Percentiles rank a stretch among this genome's conserved stretches.
phyloP scores from a whole-genome alignment of 2,329 filamentous ascomycete species.

The Colletotrichum destructivum region DNA sequence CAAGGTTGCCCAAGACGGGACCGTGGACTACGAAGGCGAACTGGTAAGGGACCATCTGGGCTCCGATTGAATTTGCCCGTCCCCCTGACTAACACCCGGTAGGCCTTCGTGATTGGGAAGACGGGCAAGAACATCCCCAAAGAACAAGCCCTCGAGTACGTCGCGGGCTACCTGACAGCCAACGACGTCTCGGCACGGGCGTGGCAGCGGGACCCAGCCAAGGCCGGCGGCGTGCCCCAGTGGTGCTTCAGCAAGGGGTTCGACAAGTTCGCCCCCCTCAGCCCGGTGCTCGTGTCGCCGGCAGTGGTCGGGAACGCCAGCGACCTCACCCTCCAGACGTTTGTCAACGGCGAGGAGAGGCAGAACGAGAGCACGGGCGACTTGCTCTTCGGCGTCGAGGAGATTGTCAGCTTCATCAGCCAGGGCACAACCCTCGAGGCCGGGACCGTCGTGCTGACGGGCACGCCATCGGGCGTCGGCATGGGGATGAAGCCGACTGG shows the following conservation, averaged over 20 bases:
- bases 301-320: conserved; percentile 49
- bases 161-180: conserved; percentile 62
- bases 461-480: conserved; percentile 64
- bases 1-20: conserved; percentile 61
- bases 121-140: conserved; percentile 66
- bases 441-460: conserved; percentile 66
- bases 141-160: conserved; percentile 59
- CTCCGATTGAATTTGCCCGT: too few species aligned
- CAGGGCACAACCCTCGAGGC: conserved; percentile 65
- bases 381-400: conserved; percentile 65
- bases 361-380: conserved; percentile 64
- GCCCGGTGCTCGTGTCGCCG: conserved; percentile 60
- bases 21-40: conserved; percentile 67
- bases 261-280: conserved; percentile 70
- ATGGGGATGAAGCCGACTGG: conserved; percentile 61
- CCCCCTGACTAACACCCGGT: background rate
- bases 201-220: conserved; percentile 66
- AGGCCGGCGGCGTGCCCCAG: conserved; percentile 58
- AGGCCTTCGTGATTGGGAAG: conserved; percentile 67
- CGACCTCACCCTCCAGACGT: conserved; percentile 52
- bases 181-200: conserved; percentile 71
- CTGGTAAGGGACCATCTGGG: conserved; percentile 48
- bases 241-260: conserved; percentile 71
- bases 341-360: conserved; percentile 65
- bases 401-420: conserved; percentile 62